Conservation (phyloP, 306 rosid genomes). For the Dryas alaskensis region DNA sequence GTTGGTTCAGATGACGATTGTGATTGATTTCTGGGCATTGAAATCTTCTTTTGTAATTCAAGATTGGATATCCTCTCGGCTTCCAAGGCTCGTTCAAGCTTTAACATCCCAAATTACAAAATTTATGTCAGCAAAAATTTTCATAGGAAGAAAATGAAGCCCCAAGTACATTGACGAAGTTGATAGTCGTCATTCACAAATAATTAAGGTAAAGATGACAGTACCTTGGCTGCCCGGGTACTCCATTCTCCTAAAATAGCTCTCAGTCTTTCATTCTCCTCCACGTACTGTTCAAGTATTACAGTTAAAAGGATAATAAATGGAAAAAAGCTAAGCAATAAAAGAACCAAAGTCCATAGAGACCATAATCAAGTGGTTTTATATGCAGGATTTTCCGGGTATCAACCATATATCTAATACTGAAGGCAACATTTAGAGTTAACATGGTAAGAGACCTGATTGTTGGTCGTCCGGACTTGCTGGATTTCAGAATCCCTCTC, state of each 20-base stretch:
- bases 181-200: neutral
- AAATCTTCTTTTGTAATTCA: conserved; percentile 54
- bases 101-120: neutral
- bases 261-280: conserved; percentile 91
- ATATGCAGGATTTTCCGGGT: neutral
- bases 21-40: conserved; percentile 32
- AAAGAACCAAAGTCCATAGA: neutral
- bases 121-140: neutral
- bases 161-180: neutral
- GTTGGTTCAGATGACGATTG: conserved; percentile 29
- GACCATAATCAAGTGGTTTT: neutral
- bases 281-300: conserved; percentile 64
- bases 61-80: conserved; percentile 47
- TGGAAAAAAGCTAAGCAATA: neutral
- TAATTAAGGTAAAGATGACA: neutral
- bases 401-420: neutral
- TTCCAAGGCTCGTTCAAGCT: conserved; percentile 65
- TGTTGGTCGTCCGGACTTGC: conserved; percentile 74
- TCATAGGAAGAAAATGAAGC: neutral
- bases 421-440: neutral
- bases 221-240: conserved; percentile 95
- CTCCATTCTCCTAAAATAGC: conserved; percentile 99
- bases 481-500: conserved; percentile 88
- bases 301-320: neutral
- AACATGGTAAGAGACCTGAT: conserved; percentile 50